A percentile compares a stretch with the other conserved stretches of the same genome.
Conservation (phyloP, 352 stramenopile species). For the Phytophthora sp. region DNA sequence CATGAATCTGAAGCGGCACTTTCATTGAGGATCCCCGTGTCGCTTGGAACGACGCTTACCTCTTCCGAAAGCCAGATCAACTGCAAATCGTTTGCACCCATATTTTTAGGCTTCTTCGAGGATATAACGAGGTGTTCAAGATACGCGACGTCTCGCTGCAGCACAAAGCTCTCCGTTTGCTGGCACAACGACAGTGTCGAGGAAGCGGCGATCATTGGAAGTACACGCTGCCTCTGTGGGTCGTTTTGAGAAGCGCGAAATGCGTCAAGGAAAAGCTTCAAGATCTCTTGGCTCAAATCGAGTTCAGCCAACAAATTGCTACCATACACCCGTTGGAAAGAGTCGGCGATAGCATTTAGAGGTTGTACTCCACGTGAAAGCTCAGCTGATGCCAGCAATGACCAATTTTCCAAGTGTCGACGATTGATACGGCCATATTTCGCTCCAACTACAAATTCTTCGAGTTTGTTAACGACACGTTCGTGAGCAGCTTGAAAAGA, state of each 20-base stretch:
- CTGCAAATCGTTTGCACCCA: constrained; percentile 27
- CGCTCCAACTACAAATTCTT: constrained; percentile 21
- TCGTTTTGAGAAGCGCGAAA: constrained; percentile 31
- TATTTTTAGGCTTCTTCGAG: constrained; percentile 14
- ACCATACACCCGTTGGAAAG: constrained; percentile 75
- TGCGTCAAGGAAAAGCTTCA: constrained; percentile 42
- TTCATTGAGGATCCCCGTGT: neutral
- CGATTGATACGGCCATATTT: constrained; percentile 61
- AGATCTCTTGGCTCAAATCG: constrained; percentile 43
- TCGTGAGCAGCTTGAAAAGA: constrained; percentile 72
- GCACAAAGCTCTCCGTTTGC: constrained; percentile 49
- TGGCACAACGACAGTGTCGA: constrained; percentile 73
- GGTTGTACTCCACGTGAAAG: constrained; percentile 59
- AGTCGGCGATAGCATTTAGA: constrained; percentile 51
- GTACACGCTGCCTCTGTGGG: constrained; percentile 40
- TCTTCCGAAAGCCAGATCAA: constrained; percentile 36
- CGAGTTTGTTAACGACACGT: constrained; percentile 44
- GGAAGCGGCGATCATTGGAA: constrained; percentile 30
- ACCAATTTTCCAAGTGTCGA: constrained; percentile 82
- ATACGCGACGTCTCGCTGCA: constrained; percentile 68
- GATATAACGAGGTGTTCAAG: constrained; percentile 64
- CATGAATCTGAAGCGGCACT: constrained; percentile 21
- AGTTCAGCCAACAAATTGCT: constrained; percentile 50
- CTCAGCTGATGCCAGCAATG: constrained; percentile 63
- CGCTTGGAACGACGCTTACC: neutral